Base-by-base conservation (phyloP, 2,329 filamentous ascomycete genomes). In the Colletotrichum chrysophilum region DNA sequence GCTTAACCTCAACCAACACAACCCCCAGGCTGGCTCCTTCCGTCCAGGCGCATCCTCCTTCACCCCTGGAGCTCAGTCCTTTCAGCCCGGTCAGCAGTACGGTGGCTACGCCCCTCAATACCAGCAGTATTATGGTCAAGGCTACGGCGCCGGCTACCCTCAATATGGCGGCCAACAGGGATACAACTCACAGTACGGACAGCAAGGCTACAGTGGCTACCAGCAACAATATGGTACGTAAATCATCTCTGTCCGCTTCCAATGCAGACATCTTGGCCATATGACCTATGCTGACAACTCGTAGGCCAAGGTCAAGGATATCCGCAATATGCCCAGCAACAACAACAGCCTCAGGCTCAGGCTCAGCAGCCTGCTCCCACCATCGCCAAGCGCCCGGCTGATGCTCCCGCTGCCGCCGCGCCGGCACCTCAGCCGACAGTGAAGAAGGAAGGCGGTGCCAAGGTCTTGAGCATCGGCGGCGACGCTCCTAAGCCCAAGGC, bases 31-130 rank as follows among this genome's bases (percentile, higher is more conserved):
- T 74, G 86, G 87, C 78, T 81, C 77, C 79, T 89, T 86, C 85
- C 87, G 85, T 80, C 86, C 89, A 38, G 87, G 84, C 76, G 89
- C 92, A 74, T 87, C 91, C 75, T 89, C 93, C 24, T 97, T 97
- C 87, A 91, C 93, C 64, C 95, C 95, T 21, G 92, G 91, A 66
- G 94, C 94, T 38, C 87, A 91, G 77, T 84, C 90, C 26, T 96
- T 96, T 84, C 91, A 93, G 72, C 94, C 94, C 10, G 93, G 93
- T 65, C 94, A 96, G 83, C 86, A 87, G 76, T 96, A 90, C 80
- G 88, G 92, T 70, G 86, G 85, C 78, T 93, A 89, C 79, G 86
- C 87, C 64, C 87, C 86, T 56, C 90, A 91, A 79, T 90, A 91
- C 77, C 89, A 91, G 79, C 86, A 88, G 76, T 89, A 90, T 78